Evolutionary conservation across 371 early-diverging fungal genomes (phyloP), one percentile per base, ranked within the genome.

Genomic region (Batkoa obscura): DNA sequence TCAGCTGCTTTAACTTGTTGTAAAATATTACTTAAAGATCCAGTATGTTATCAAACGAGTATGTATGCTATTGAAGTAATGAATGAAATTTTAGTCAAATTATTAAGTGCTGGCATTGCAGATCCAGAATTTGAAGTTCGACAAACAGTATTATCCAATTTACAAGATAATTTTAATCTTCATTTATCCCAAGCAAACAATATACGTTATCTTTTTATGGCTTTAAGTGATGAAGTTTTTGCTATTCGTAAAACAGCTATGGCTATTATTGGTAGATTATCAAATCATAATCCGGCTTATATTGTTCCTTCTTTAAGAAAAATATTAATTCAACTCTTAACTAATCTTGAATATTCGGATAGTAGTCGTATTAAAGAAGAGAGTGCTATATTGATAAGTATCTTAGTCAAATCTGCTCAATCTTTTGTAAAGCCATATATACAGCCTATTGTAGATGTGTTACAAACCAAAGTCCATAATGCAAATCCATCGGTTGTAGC

Each of bases 211-310:
- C 60, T 94, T 17, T 86, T 92, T 63, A 77, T 94, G 52, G 89
- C 94, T 0, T 60, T 92, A 38, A 93, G 92, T 56, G 97, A 97
- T 59, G 94, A 94, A 62, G 76, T 81, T 1, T 94, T 91, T 69
- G 76, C 78, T n/a, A 86, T 90, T 55, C 79, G 92, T 9, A 82
- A 89, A 61, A 72, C 83, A 2, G 86, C 88, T 2, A 83, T 94
- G 30, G 66, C 74, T 0, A 84, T 90, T 47, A 84, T 96, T 53
- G 94, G 94, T 6, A 75, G 95, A 32, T 68, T 96, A 33, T 78
- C 89, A 1, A 67, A 76, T 0, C 81, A 80, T 58, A 94, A 94
- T 61, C 94, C 95, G 2, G 93, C 93, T 0, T 90, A 90, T 61
- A 86, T 93, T 5, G 80, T 93, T 83, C 84, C 98, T 1, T 83